Conservation (phyloP, 1,139 yeast species). For the Candida tetrigidarum region DNA sequence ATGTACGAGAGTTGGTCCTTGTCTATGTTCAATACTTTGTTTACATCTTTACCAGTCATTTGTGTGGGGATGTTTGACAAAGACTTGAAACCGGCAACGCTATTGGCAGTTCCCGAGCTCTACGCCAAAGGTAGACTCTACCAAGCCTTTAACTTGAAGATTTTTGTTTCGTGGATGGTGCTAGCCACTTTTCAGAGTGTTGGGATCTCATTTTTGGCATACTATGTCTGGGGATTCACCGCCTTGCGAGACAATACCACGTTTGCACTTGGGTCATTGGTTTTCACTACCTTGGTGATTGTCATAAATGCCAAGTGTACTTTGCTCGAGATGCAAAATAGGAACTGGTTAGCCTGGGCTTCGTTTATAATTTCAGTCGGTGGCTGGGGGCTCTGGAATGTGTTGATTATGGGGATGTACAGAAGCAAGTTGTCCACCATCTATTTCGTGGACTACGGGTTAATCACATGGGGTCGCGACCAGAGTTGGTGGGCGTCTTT, state of each 20-base stretch:
- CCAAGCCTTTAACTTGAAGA: slow-evolving; percentile 69
- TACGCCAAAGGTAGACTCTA: slow-evolving; percentile 78
- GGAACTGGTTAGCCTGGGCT: slow-evolving; percentile 72
- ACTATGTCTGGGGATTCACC: slow-evolving; percentile 68
- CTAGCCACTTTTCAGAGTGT: slow-evolving; percentile 78
- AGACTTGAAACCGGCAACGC: slow-evolving; percentile 86
- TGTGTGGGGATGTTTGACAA: slow-evolving; percentile 96
- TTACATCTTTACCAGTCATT: slow-evolving; percentile 89
- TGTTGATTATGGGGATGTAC: slow-evolving; percentile 72
- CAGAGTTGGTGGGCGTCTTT: slow-evolving; percentile 85
- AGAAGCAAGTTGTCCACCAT: slow-evolving; percentile 60
- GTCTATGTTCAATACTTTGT: slow-evolving; percentile 95
- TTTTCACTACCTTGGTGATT: slow-evolving; percentile 72
- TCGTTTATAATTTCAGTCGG: slow-evolving; percentile 75
- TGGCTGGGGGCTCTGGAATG: slow-evolving; percentile 91
- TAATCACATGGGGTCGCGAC: slow-evolving; percentile 78
- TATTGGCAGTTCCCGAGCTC: slow-evolving; percentile 90
- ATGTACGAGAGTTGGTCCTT: slow-evolving; percentile 95
- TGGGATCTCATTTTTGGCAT: slow-evolving; percentile 67
- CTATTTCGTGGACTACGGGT: slow-evolving; percentile 73
- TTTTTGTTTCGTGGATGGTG: slow-evolving; percentile 80
- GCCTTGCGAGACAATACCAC: slow-evolving; percentile 74
- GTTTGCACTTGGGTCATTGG: slow-evolving; percentile 78
- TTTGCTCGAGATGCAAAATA: slow-evolving; percentile 81
- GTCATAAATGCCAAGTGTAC: slow-evolving; percentile 81